Conservation (phyloP, 2,329 filamentous ascomycete species). For the Neofusicoccum sp. region DNA sequence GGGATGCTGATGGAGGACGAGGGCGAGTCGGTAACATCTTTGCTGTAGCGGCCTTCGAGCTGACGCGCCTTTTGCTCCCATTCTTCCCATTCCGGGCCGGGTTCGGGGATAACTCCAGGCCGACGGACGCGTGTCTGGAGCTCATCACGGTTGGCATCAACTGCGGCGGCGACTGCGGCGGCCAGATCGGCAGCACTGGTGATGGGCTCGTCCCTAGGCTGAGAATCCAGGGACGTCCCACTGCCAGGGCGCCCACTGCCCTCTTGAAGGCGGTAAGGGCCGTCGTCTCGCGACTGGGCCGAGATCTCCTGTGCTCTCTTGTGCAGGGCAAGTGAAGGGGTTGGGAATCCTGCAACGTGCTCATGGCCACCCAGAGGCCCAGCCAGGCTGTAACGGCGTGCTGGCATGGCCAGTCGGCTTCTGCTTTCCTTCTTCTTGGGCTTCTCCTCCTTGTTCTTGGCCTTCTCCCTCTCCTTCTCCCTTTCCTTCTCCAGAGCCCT, state of each 20-base stretch:
- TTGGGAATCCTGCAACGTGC: background rate
- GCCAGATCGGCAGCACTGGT: background rate
- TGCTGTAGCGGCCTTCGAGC: background rate
- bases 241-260: slow-evolving; percentile 2
- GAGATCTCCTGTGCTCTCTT: slow-evolving; percentile 4
- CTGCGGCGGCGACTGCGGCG: background rate
- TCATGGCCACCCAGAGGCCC: slow-evolving; percentile 3
- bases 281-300: background rate
- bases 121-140: background rate
- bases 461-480: background rate
- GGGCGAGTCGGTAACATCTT: slow-evolving; percentile 1
- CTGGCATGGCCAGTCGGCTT: background rate
- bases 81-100: slow-evolving; percentile 1
- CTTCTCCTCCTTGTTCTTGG: slow-evolving; percentile 1
- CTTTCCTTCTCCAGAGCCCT: background rate
- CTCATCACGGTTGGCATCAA: background rate
- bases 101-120: slow-evolving; percentile 2
- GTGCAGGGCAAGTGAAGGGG: background rate
- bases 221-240: background rate
- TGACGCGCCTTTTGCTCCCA: slow-evolving; percentile 11
- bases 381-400: slow-evolving; percentile 10
- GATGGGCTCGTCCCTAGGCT: background rate
- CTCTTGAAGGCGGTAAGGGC: background rate
- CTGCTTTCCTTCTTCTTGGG: slow-evolving; percentile 14
- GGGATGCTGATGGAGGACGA: slow-evolving; percentile 5